Percentiles rank a stretch among this genome's conserved stretches.
phyloP scores from a whole-genome alignment of 2,329 filamentous ascomycete genomes.

The Verticillium isaacii region DNA sequence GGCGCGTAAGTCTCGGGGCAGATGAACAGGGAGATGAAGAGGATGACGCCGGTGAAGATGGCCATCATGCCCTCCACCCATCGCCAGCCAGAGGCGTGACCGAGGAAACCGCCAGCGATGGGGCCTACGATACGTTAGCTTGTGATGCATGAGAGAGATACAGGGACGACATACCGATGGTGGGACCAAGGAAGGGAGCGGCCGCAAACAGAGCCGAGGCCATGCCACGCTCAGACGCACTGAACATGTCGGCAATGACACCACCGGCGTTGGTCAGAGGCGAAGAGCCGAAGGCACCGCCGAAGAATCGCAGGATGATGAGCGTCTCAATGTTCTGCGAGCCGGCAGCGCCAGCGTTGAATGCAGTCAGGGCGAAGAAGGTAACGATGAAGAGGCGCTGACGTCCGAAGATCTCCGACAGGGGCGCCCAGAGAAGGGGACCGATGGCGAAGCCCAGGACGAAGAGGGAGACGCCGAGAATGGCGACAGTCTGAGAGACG shows the following conservation, averaged over 20 bases:
- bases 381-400: conserved; percentile 56
- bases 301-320: conserved; percentile 65
- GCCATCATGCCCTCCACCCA: conserved; percentile 61
- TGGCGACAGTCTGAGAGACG: conserved; percentile 46
- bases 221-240: conserved; percentile 46
- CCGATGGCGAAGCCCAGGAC: conserved; percentile 59
- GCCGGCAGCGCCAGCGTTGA: conserved; percentile 56
- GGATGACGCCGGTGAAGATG: conserved; percentile 55
- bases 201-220: conserved; percentile 57
- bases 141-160: no score
- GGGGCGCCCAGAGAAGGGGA: conserved; percentile 60
- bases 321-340: conserved; percentile 54
- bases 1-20: conserved; percentile 56
- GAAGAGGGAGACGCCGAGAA: conserved; percentile 60
- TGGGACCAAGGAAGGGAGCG: conserved; percentile 61
- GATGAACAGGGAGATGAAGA: conserved; percentile 45
- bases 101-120: conserved; percentile 59
- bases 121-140: conserved; percentile 30
- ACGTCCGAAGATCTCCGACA: conserved; percentile 60
- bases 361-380: conserved; percentile 53
- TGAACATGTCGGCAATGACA: conserved; percentile 60
- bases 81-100: conserved; percentile 55
- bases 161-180: conserved; percentile 22
- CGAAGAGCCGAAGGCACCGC: conserved; percentile 57
- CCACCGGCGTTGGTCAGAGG: conserved; percentile 60